Evolutionary conservation across 805 yeast species (phyloP), one percentile per base, ranked within the genome.

Genomic region (Metahyphopichia silvanorum): DNA sequence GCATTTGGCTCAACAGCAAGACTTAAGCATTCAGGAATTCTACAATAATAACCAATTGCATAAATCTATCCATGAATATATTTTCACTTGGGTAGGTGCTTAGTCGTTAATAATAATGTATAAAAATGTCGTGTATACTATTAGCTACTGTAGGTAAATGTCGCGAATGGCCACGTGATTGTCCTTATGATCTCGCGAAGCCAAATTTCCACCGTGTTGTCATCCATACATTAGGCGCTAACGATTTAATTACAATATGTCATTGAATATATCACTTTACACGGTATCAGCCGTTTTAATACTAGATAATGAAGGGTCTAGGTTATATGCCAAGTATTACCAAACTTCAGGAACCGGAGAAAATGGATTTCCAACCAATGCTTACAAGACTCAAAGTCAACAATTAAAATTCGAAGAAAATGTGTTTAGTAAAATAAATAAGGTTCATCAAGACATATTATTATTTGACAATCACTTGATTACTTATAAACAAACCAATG

Each of bases 281-380:
- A 71, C 96, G 6, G 79, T 91, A 32, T 74, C 83, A 24, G 93
- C 96, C 4, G 69, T 84, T 27, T 61, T 91, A 45, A 75, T 93
- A 44, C 74, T 93, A 44, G 97, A 89, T 57, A 76, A 69, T 47
- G 82, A 81, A 35, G 96, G 95, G 11, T 73, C 78, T 35, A 69
- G 98, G 47, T 63, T 93, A 25, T 84, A 76, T 51, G 82, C 95
- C 42, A 89, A 89, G 53, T 93, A 91, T 69, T 91, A 82, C 66
- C 67, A 70, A 32, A 76, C 82, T 8, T 84, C 87, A 24, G 80
- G 79, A 43, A 59, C 49, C 24, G 21, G 25, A 27, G 20, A 11
- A 17, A 18, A 20, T n/a, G 26, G 7, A 16, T 8, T 20, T 46
- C 49, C 16, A 51, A 55, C 5, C 60, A 60, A 16, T 56, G 47